Evolutionary conservation across 495 filamentous ascomycete genomes (phyloP).

Genomic region (Polyplosphaeria fusca): DNA sequence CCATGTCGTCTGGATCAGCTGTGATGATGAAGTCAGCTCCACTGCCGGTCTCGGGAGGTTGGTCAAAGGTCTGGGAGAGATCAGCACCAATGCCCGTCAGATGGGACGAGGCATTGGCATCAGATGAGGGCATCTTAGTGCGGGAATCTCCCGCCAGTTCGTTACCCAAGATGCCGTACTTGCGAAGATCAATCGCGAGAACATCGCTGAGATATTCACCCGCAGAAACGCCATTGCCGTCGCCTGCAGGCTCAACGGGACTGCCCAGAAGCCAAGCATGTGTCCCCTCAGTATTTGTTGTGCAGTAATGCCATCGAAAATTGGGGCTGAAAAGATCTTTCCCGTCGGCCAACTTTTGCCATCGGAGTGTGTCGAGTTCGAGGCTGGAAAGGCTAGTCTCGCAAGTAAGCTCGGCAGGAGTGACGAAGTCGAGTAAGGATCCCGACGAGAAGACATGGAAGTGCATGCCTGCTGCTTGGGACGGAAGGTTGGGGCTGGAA

Average conservation of each 20-base stretch:
- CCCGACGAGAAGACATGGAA: conserved; percentile 94
- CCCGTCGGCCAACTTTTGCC: conserved; percentile 91
- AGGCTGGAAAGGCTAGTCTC: conserved; percentile 89
- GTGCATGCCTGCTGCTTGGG: conserved; percentile 82
- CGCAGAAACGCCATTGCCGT: conserved; percentile 50
- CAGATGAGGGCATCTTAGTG: conserved; percentile 52
- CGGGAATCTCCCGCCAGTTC: conserved; percentile 60
- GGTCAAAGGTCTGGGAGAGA: conserved; percentile 79
- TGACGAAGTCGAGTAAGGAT: conserved; percentile 87
- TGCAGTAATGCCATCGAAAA: conserved; percentile 97
- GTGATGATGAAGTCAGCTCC: conserved; percentile 84
- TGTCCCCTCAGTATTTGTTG: conserved; percentile 85
- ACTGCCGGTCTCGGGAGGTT: conserved; percentile 70
- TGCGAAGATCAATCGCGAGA: conserved; percentile 80
- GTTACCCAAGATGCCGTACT: conserved; percentile 84
- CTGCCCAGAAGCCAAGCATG: conserved; percentile 97
- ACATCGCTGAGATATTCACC: conserved; percentile 94
- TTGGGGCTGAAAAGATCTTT: conserved; percentile 82
- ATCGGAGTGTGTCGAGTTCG: conserved; percentile 78
- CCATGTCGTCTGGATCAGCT: conserved; percentile 65
- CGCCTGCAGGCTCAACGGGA: conserved; percentile 63
- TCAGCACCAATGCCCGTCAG: conserved; percentile 71
- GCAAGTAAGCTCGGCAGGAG: conserved; percentile 81
- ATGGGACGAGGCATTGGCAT: conserved; percentile 48
- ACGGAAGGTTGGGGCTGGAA: conserved; percentile 82